These are phyloP conservation scores for Plasmopara halstedii DNA, from an alignment of 352 stramenopile genomes.

Conservation along the genomic window DNA sequence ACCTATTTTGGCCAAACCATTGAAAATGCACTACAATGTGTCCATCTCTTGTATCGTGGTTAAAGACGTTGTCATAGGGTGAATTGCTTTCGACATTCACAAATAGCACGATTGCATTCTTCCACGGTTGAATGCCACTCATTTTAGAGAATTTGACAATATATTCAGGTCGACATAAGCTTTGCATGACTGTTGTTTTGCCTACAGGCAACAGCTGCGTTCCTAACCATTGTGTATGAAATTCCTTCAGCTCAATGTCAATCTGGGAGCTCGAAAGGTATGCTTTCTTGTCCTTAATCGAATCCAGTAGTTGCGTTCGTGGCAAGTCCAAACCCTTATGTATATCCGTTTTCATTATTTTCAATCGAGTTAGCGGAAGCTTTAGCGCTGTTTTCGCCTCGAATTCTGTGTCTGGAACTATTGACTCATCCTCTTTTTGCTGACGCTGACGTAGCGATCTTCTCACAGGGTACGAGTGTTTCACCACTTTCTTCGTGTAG, in stretches of 20 bases:
- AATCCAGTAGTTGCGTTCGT: background rate
- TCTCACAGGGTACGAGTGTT: constrained; percentile 8
- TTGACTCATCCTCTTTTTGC: background rate
- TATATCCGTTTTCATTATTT: constrained; percentile 1
- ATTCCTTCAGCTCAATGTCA: constrained; percentile 26
- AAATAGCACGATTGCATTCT: constrained; percentile 48
- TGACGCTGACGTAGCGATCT: constrained; percentile 21
- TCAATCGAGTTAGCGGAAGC: background rate
- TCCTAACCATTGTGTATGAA: constrained; percentile 43
- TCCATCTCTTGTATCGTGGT: constrained; percentile 14
- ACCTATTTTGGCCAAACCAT: constrained; percentile 41
- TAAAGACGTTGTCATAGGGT: constrained; percentile 45
- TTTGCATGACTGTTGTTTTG: constrained; percentile 45
- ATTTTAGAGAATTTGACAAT: constrained; percentile 32
- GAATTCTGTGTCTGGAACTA: background rate
- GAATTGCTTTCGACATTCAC: constrained; percentile 33
- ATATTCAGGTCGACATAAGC: constrained; percentile 25
- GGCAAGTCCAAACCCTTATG: constrained; percentile 7
- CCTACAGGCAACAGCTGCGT: constrained; percentile 43
- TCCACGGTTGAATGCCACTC: constrained; percentile 44
- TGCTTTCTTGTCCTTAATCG: constrained; percentile 4
- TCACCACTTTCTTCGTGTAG: constrained; percentile 1
- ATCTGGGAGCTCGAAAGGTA: constrained; percentile 20
- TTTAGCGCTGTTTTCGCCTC: constrained; percentile 1
- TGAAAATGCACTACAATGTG: constrained; percentile 33